A percentile compares a stretch with the other conserved stretches of the same genome.
phyloP scores from a whole-genome alignment of 2,329 filamentous ascomycete species.

The Colletotrichum somersetense region DNA sequence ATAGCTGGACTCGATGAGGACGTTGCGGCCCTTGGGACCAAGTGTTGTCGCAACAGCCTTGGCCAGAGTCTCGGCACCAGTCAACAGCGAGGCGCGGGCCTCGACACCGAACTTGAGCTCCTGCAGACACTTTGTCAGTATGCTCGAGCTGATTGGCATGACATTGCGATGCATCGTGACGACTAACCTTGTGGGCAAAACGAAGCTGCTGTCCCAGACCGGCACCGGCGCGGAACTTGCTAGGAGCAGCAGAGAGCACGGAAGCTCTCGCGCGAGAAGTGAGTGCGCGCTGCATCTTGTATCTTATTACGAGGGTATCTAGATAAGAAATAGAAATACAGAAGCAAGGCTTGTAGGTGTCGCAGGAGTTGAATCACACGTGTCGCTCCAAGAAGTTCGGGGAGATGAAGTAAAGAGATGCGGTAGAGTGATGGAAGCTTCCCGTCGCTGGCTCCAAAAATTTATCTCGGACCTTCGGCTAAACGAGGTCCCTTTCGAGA shows the following conservation, averaged over 20 bases:
- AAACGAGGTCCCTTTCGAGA: constrained; percentile 52
- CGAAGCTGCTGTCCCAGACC: constrained; percentile 88
- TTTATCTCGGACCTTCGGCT: constrained; percentile 57
- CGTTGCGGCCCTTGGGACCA: constrained; percentile 97
- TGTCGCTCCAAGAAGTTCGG: constrained; percentile 45
- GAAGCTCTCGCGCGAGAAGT: constrained; percentile 84
- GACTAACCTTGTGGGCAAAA: constrained; percentile 93
- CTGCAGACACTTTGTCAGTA: constrained; percentile 62
- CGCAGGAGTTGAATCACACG: constrained; percentile 47
- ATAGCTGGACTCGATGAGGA: constrained; percentile 98
- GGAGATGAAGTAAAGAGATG: constrained; percentile 46
- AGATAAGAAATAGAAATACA: constrained; percentile 48
- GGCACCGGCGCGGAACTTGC: constrained; percentile 73
- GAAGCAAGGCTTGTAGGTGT: constrained; percentile 49
- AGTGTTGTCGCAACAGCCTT: constrained; percentile 96
- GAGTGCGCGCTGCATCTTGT: constrained; percentile 94
- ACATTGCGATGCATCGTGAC: constrained; percentile 24
- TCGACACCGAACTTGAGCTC: constrained; percentile 99
- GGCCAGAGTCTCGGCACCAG: constrained; percentile 96
- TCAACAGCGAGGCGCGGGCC: constrained; percentile 86
- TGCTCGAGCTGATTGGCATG: constrained; percentile 38
- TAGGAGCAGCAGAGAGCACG: constrained; percentile 78
- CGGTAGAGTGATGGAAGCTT: constrained; percentile 36
- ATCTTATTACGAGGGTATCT: constrained; percentile 48
- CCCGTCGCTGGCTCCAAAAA: constrained; percentile 52